phyloP scores from a whole-genome alignment of 2,329 filamentous ascomycete species.

The Diaporthe citrichinensis region DNA sequence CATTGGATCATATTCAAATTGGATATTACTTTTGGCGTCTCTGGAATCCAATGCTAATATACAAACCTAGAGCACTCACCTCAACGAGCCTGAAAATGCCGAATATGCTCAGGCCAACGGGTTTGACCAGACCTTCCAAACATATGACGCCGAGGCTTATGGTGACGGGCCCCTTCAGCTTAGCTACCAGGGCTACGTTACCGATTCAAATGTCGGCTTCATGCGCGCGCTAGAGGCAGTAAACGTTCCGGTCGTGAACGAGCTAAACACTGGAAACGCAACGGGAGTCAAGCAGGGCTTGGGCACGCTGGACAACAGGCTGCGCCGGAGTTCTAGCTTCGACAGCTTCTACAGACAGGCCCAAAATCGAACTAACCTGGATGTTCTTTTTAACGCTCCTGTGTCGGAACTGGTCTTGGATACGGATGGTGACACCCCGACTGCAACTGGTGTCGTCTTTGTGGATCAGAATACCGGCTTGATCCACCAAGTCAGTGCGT shows the following conservation, averaged over 20 bases:
- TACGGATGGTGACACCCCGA: conserved; percentile 41
- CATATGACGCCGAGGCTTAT: conserved; percentile 47
- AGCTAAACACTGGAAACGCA: conserved; percentile 47
- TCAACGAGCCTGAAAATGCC: conserved; percentile 44
- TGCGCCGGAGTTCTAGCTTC: conserved; percentile 47
- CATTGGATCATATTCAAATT: background rate
- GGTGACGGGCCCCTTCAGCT: conserved; percentile 47
- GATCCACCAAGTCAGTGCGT: conserved; percentile 39
- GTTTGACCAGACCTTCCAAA: conserved; percentile 48
- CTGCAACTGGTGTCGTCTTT: conserved; percentile 46
- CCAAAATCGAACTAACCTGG: conserved; percentile 42
- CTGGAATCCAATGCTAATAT: background rate
- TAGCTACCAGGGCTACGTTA: conserved; percentile 43
- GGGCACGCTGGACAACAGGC: conserved; percentile 45
- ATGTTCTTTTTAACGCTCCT: conserved; percentile 47
- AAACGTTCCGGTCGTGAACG: conserved; percentile 42
- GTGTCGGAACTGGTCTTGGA: conserved; percentile 44
- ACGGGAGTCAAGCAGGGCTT: conserved; percentile 49
- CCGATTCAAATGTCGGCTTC: conserved; percentile 39
- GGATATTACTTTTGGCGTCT: no score
- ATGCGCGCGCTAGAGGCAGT: conserved; percentile 44
- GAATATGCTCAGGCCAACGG: conserved; percentile 39
- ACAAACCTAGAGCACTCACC: conserved; percentile 40
- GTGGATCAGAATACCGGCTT: conserved; percentile 44
- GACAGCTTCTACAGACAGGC: conserved; percentile 46